Evolutionary conservation across 768 basidiomycete genomes (phyloP), one percentile per base, ranked within the genome.

Genomic region (Galerina sulciceps): DNA sequence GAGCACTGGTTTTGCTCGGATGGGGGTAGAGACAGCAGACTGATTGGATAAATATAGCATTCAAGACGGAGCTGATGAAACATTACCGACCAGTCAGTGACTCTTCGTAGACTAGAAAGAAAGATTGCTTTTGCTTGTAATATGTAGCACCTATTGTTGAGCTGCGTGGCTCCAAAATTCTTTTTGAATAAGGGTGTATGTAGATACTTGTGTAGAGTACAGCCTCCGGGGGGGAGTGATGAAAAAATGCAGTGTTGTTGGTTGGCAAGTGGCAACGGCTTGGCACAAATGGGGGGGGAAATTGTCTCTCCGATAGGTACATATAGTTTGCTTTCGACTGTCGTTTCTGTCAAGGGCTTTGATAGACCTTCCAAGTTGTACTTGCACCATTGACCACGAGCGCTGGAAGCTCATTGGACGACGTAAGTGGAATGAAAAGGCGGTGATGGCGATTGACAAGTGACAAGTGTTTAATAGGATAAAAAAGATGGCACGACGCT

Each of bases 41-140:
- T 60, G 57, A 59, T 55, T 35, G 35, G 11, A 22, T 35, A 51
- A 48, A 49, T 41, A 48, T 65, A 92, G 90, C 78, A n/a, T 93
- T 87, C 76, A 92, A 89, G 68, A 71, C 67, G 1, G 88, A 91
- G 65, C 74, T 93, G 38, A 80, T 88, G 82, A 88, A 85, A 69
- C 79, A 88, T 69, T 92, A 91, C 72, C 87, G 86, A 41, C 82
- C 85, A 10, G 67, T 80, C 60, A 78, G 74, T 62, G 74, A 76
- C 47, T 67, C 73, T 44, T 46, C 65, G 20, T 63, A 49, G 54
- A 23, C 43, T 34, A n/a, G n/a, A n/a, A n/a, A n/a, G n/a, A n/a
- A n/a, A n/a, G n/a, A n/a, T n/a, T n/a, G n/a, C n/a, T n/a, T n/a
- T n/a, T n/a, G n/a, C 44, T 42, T 60, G 48, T 57, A 58, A 56